These are phyloP conservation scores for Entomortierella chlamydospora DNA, from an alignment of 192 early-diverging fungal species.

Conservation along the genomic window DNA sequence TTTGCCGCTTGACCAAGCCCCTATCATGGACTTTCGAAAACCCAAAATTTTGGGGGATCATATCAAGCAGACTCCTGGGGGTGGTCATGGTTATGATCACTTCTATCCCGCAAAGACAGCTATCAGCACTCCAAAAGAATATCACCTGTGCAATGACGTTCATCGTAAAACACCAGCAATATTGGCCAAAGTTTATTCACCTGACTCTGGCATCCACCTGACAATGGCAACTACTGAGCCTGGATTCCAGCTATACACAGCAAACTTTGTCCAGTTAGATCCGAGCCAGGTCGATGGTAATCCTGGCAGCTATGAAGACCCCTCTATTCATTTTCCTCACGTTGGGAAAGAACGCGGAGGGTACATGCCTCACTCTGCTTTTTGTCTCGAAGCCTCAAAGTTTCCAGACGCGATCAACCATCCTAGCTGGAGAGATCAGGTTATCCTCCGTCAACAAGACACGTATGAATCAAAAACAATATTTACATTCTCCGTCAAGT, in stretches of 20 bases:
- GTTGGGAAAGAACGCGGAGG: constrained; percentile 43
- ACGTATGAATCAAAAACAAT: constrained; percentile 61
- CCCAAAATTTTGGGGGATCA: constrained; percentile 67
- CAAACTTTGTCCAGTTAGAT: constrained; percentile 67
- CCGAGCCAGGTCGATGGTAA: constrained; percentile 52
- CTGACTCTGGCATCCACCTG: constrained; percentile 71
- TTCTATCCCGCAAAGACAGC: constrained; percentile 68
- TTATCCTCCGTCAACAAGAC: constrained; percentile 62
- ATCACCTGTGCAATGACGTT: constrained; percentile 24
- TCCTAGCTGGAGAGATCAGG: constrained; percentile 63
- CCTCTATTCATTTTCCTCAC: constrained; percentile 23
- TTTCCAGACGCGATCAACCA: constrained; percentile 75
- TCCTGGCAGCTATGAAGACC: constrained; percentile 27
- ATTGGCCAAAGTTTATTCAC: constrained; percentile 63
- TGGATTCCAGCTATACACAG: constrained; percentile 88
- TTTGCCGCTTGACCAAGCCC: constrained; percentile 43
- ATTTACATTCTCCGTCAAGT: constrained; percentile 56
- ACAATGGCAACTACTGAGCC: constrained; percentile 75
- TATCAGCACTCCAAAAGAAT: constrained; percentile 4
- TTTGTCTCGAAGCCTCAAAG: constrained; percentile 75
- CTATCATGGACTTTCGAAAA: constrained; percentile 68
- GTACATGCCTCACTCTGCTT: constrained; percentile 62
- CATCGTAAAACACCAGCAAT: constrained; percentile 31
- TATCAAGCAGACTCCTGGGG: constrained; percentile 61
- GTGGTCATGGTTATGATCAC: constrained; percentile 84